Conservation (phyloP, 2,329 filamentous ascomycete species). For the Paradendryphiella salina region DNA sequence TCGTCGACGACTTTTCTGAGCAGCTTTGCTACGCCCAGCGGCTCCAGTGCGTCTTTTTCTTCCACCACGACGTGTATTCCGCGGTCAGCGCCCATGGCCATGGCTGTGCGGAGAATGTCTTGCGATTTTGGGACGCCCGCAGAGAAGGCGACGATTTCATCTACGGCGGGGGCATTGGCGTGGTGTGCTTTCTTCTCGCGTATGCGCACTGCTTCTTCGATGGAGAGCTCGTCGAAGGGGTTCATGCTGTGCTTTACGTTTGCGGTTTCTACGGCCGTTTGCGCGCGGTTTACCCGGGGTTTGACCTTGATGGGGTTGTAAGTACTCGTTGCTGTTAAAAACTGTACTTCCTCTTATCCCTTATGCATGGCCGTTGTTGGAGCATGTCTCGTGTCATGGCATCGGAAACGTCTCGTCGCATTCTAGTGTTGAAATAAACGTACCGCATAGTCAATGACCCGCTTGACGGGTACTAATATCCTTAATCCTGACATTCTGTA, state of each 20-base stretch:
- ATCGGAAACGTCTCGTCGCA: neutral
- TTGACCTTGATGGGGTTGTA: conserved; percentile 60
- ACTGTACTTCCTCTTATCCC: neutral
- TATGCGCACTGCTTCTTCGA: conserved; percentile 94
- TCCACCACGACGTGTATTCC: conserved; percentile 72
- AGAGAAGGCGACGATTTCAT: conserved; percentile 87
- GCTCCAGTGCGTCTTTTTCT: conserved; percentile 76
- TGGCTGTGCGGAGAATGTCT: conserved; percentile 90
- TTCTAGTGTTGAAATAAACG: conserved; percentile 15
- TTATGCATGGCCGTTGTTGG: too few relatives aligned
- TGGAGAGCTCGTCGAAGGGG: conserved; percentile 96
- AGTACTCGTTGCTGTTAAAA: neutral
- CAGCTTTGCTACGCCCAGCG: conserved; percentile 87
- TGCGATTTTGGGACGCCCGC: conserved; percentile 85
- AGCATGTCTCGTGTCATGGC: neutral
- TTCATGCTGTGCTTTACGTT: conserved; percentile 98
- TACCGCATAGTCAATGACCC: conserved; percentile 63
- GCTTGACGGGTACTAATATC: conserved; percentile 61
- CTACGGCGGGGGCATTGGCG: conserved; percentile 56
- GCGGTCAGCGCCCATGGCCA: conserved; percentile 98
- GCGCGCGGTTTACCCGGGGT: conserved; percentile 69
- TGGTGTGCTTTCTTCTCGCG: conserved; percentile 72
- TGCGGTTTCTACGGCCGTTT: conserved; percentile 86
- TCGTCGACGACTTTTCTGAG: conserved; percentile 76
- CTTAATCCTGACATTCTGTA: conserved; percentile 53